Evolutionary conservation across 192 early-diverging fungal genomes (phyloP).

Genomic region (Rhizophagus sp.): DNA sequence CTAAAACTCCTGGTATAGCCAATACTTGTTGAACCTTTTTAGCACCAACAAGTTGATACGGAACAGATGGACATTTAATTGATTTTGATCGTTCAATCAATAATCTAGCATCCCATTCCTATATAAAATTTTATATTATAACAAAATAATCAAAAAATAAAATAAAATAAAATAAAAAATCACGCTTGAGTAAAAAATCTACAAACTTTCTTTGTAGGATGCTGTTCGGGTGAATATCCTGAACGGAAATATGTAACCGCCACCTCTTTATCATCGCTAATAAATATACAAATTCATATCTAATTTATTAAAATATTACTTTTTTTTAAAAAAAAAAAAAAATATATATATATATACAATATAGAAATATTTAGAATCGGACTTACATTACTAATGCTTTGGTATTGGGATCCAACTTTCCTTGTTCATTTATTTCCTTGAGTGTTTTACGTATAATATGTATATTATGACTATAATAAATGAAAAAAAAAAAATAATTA

Average conservation of each 20-base stretch:
- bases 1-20: slow-evolving; percentile 74
- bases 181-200: background rate
- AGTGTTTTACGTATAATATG: slow-evolving; percentile 65
- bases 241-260: slow-evolving; percentile 90
- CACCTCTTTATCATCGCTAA: slow-evolving; percentile 71
- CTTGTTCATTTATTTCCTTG: slow-evolving; percentile 67
- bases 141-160: too few species aligned
- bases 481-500: background rate
- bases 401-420: slow-evolving; percentile 55
- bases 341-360: background rate
- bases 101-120: slow-evolving; percentile 91
- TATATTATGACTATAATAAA: slow-evolving; percentile 53
- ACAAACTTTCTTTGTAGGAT: slow-evolving; percentile 67
- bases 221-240: slow-evolving; percentile 89
- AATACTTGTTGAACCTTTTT: slow-evolving; percentile 97
- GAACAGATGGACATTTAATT: slow-evolving; percentile 86
- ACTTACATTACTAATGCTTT: slow-evolving; percentile 70
- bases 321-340: background rate
- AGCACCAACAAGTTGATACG: slow-evolving; percentile 91
- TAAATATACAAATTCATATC: background rate
- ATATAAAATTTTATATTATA: slow-evolving; percentile 5
- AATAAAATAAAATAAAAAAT: too few species aligned
- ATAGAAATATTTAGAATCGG: background rate
- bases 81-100: slow-evolving; percentile 79
- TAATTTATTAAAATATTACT: background rate